phyloP scores from a whole-genome alignment of 768 basidiomycete species.

The Mycena floridula region DNA sequence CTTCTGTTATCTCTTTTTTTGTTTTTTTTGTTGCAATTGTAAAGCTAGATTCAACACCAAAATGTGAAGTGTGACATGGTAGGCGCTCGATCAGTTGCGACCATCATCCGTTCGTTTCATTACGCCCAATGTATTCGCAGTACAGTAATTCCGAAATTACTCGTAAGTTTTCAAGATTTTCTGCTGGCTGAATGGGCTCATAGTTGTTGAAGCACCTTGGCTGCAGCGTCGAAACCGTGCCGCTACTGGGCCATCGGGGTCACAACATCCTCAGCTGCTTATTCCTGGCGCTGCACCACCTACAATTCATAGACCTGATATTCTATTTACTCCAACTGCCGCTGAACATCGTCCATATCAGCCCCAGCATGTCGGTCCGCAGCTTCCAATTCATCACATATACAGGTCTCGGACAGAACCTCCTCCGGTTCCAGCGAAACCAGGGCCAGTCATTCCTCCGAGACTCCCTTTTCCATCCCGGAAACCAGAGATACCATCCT shows the following conservation, averaged over 20 bases:
- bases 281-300: conserved; percentile 5
- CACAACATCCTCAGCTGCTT: not conserved
- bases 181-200: no score
- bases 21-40: not conserved
- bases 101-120: no score
- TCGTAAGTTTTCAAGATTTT: no score
- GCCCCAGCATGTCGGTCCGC: conserved; percentile 18
- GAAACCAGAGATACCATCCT: no score
- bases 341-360: not conserved
- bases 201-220: no score
- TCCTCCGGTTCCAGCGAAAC: conserved; percentile 38
- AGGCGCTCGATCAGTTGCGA: no score
- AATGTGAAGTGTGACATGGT: conserved; percentile 18
- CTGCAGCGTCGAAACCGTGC: no score
- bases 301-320: conserved; percentile 15
- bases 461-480: conserved; percentile 11
- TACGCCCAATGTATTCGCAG: no score
- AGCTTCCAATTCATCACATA: conserved; percentile 12
- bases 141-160: no score
- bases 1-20: conserved; percentile 1
- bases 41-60: not conserved
- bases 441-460: conserved; percentile 14
- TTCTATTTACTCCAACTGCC: conserved; percentile 14
- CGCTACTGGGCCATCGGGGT: no score
- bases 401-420: conserved; percentile 15